These are phyloP conservation scores for Dovyalis caffra DNA, from an alignment of 345 rosid species.

Conservation along the genomic window DNA sequence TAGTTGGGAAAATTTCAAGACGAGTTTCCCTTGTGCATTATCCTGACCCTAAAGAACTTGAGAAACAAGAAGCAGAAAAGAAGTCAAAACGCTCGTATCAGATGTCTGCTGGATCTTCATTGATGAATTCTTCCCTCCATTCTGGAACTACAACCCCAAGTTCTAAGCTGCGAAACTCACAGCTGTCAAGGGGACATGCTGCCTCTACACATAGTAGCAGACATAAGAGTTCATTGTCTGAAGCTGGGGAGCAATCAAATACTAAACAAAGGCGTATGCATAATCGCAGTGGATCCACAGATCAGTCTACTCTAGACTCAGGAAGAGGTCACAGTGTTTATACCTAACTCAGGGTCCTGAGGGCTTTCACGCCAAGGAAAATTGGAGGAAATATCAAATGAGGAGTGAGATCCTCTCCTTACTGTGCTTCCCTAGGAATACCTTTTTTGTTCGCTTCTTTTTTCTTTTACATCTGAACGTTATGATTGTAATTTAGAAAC, in stretches of 20 bases:
- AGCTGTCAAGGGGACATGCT: constrained; percentile 22
- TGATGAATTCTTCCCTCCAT: constrained; percentile 34
- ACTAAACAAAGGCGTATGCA: constrained; percentile 30
- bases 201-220: constrained; percentile 47
- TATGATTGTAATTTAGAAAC: too few species aligned
- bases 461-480: background rate
- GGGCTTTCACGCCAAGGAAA: constrained; percentile 28
- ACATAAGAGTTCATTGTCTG: constrained; percentile 34
- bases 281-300: constrained; percentile 20
- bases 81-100: constrained; percentile 19
- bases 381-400: constrained; percentile 34
- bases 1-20: constrained; percentile 62
- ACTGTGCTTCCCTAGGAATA: background rate
- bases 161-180: constrained; percentile 32
- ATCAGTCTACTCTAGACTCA: constrained; percentile 28
- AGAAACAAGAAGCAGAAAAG: constrained; percentile 29
- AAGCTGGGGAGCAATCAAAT: constrained; percentile 36
- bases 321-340: constrained; percentile 12
- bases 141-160: constrained; percentile 31
- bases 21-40: constrained; percentile 57
- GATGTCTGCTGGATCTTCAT: constrained; percentile 35
- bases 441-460: background rate
- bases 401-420: constrained; percentile 21
- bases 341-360: constrained; percentile 35
- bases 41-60: constrained; percentile 64